Evolutionary conservation across 306 rosid genomes (phyloP).

Genomic region (Trifolium subterraneum): DNA sequence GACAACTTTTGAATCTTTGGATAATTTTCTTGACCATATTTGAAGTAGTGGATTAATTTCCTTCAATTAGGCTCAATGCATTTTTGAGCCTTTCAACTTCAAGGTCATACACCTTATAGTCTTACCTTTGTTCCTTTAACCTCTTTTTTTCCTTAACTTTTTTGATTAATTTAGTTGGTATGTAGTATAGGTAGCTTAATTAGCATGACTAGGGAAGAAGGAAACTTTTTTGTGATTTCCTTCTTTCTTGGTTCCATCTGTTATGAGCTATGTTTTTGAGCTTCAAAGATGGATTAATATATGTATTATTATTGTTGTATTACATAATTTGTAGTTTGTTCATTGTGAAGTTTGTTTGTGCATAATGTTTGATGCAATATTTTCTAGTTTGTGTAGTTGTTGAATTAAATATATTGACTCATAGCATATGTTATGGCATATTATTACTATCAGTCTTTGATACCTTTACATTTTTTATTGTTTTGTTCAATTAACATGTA

Average conservation of each 20-base stretch:
- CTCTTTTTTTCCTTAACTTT: not conserved
- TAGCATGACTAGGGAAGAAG: constrained; percentile 53
- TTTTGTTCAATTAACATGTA: constrained; percentile 6
- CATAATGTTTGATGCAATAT: constrained; percentile 12
- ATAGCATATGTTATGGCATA: not conserved
- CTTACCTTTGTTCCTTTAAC: not conserved
- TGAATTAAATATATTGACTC: not conserved
- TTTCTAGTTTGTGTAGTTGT: constrained; percentile 7
- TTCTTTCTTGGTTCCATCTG: constrained; percentile 51
- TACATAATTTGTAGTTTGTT: constrained; percentile 36
- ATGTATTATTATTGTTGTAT: not conserved
- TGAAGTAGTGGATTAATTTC: constrained; percentile 26
- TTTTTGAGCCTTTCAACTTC: constrained; percentile 45
- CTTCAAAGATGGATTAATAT: constrained; percentile 50
- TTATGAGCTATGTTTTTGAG: constrained; percentile 56
- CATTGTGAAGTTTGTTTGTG: constrained; percentile 31
- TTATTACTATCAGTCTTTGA: not conserved
- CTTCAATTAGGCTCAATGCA: constrained; percentile 50
- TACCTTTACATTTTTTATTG: constrained; percentile 15
- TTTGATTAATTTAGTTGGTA: constrained; percentile 10
- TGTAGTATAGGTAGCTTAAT: constrained; percentile 22
- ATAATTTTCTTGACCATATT: not conserved
- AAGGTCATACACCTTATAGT: constrained; percentile 23
- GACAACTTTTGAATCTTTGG: constrained; percentile 52
- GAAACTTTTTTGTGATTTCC: constrained; percentile 62